A percentile compares a stretch with the other conserved stretches of the same genome.
phyloP scores from a whole-genome alignment of 1,284 basidiomycete genomes.

The Austroboletus olivaceoglutinosus region DNA sequence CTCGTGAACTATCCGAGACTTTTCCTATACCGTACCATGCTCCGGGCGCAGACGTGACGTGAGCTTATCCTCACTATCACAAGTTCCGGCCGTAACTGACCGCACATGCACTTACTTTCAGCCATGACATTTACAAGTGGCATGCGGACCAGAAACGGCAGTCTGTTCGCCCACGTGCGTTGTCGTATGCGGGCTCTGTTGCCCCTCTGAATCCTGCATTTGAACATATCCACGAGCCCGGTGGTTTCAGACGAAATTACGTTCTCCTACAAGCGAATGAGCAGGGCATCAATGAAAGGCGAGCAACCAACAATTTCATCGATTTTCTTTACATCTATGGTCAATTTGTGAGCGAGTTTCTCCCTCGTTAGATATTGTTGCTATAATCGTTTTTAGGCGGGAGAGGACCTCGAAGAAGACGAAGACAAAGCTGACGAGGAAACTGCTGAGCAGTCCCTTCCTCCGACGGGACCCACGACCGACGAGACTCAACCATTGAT shows the following conservation, averaged over 20 bases:
- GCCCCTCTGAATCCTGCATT: constrained; percentile 66
- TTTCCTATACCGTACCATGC: constrained; percentile 86
- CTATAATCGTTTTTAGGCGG: constrained; percentile 56
- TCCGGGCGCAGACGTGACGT: constrained; percentile 88
- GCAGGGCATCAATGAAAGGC: constrained; percentile 61
- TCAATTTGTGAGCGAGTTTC: constrained; percentile 75
- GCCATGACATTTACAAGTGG: constrained; percentile 95
- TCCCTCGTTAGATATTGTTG: neutral
- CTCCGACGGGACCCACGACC: constrained; percentile 20
- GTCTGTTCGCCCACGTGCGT: constrained; percentile 58
- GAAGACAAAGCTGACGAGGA: constrained; percentile 50
- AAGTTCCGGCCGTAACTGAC: constrained; percentile 17
- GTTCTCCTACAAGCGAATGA: constrained; percentile 69
- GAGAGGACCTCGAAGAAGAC: constrained; percentile 92
- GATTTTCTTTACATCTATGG: constrained; percentile 93
- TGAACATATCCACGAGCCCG: constrained; percentile 89
- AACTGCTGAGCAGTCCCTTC: constrained; percentile 26
- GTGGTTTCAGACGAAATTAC: constrained; percentile 90
- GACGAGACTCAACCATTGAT: constrained; percentile 47
- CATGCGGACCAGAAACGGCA: constrained; percentile 70
- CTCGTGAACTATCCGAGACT: constrained; percentile 50
- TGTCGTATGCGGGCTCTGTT: constrained; percentile 68
- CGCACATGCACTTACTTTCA: constrained; percentile 34
- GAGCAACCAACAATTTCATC: constrained; percentile 81
- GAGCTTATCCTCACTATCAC: constrained; percentile 38